phyloP scores from a whole-genome alignment of 441 rosid genomes.

The Gossypium gossypioides region DNA sequence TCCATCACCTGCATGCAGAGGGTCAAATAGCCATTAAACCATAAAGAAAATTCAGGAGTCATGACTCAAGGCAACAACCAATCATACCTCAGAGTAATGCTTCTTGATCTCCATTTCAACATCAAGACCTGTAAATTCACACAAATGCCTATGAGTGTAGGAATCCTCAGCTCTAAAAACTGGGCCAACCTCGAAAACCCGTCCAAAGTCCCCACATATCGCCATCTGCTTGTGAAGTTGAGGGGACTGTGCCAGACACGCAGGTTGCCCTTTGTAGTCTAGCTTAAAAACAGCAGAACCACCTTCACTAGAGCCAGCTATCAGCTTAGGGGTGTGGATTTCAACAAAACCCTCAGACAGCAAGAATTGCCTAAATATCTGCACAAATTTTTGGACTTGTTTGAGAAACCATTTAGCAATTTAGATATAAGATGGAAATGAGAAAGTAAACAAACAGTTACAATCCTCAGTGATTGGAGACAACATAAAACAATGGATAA shows the following conservation, averaged over 20 bases:
- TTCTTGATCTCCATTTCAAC: conserved; percentile 74
- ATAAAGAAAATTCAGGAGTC: neutral
- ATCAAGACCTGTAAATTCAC: conserved; percentile 82
- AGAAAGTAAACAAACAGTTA: neutral
- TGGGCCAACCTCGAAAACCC: conserved; percentile 58
- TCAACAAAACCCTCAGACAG: conserved; percentile 44
- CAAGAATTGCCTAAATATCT: conserved; percentile 61
- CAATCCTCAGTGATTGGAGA: neutral
- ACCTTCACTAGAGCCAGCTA: conserved; percentile 85
- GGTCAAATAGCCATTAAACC: conserved; percentile 12
- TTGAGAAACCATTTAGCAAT: conserved; percentile 1
- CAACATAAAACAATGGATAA: neutral
- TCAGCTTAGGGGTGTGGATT: conserved; percentile 75
- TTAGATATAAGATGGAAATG: neutral
- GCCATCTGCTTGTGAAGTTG: conserved; percentile 69
- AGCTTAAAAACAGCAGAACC: conserved; percentile 85
- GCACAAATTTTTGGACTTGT: conserved; percentile 13
- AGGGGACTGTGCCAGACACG: conserved; percentile 66
- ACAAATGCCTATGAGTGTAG: conserved; percentile 64
- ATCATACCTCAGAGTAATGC: conserved; percentile 68
- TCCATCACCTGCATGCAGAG: conserved; percentile 61
- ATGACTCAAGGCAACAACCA: conserved; percentile 9
- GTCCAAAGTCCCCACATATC: conserved; percentile 45
- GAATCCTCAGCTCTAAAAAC: conserved; percentile 68
- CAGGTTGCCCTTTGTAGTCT: conserved; percentile 63